Evolutionary conservation across 164 flowering plant species (phyloP), one percentile per base, ranked within the genome.

Genomic region (Umbellularia californica): DNA sequence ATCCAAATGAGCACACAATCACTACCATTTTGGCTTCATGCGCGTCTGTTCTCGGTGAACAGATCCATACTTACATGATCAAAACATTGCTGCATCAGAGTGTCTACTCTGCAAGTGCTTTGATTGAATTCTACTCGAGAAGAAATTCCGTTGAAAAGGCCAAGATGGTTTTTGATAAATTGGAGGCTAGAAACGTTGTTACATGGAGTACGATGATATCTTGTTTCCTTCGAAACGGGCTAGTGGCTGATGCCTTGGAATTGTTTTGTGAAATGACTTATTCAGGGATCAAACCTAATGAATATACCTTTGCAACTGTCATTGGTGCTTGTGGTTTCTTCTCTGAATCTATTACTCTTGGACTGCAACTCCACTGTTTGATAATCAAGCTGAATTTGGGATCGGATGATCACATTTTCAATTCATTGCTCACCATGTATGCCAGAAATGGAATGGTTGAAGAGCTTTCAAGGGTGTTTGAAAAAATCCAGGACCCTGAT

Each of bases 341-440:
- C 66, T 10, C 72, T 60, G 74, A 64, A 33, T 65, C 66, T 12
- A 58, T 19, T 23, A 33, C 33, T 17, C 50, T 71, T 23, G 80
- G 77, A 22, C 41, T 30, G 47, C 80, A 74, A n/a, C 30, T 78
- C 19, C 80, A 78, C 55, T 71, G 74, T n/a, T 74, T 41, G 13
- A 24, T 70, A 27, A 70, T 74, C 47, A 78, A 78, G 74, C 35
- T 63, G 65, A 70, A 74, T 23, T 70, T 78, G 50, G 68, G 25
- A 24, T 65, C 71, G 24, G 70, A 69, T 55, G 50, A 64, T 33
- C 76, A 41, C 25, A 58, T 78, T 27, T 51, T 58, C 52, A 78
- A 78, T 74, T 70, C 80, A 62, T 65, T 78, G 66, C 58, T 78
- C 23, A 74, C 74, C 68, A 78, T 78, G 80, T 78, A 78, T 74